These are phyloP conservation scores for Berberis thunbergii DNA, from an alignment of 164 flowering plant genomes.

Conservation along the genomic window DNA sequence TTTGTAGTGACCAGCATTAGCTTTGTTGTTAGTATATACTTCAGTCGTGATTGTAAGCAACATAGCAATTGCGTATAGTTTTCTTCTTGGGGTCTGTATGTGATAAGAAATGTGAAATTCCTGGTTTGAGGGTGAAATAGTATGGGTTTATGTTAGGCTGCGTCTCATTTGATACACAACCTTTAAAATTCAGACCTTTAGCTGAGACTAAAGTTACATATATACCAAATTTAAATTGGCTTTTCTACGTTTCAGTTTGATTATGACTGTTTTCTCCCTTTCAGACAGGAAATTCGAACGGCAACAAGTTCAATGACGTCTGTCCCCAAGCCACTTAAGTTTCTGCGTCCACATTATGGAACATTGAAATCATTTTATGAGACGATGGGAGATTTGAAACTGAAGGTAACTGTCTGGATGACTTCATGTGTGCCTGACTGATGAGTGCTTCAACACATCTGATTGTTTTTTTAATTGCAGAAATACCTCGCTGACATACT, in stretches of 20 bases:
- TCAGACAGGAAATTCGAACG: constrained; percentile 89
- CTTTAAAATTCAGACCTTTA: too few relatives aligned
- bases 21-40: too few relatives aligned
- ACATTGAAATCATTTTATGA: constrained; percentile 71
- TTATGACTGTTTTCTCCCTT: background rate
- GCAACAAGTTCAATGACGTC: constrained; percentile 99
- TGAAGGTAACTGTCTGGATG: constrained; percentile 41
- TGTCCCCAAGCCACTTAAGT: constrained; percentile 93
- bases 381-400: constrained; percentile 62
- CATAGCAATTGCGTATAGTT: too few relatives aligned
- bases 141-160: too few relatives aligned
- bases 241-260: background rate
- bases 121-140: too few relatives aligned
- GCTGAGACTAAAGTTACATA: too few relatives aligned
- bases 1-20: too few relatives aligned
- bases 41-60: too few relatives aligned
- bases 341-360: constrained; percentile 93
- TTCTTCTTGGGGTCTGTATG: too few relatives aligned
- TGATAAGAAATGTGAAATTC: too few relatives aligned
- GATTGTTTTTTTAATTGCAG: constrained; percentile 33
- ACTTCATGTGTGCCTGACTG: background rate
- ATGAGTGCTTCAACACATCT: background rate
- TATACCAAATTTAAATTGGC: background rate
- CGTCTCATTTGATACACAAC: too few relatives aligned
- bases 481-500: constrained; percentile 87